Base-by-base conservation (phyloP, 768 basidiomycete genomes). In the Agrocybe pediades region DNA sequence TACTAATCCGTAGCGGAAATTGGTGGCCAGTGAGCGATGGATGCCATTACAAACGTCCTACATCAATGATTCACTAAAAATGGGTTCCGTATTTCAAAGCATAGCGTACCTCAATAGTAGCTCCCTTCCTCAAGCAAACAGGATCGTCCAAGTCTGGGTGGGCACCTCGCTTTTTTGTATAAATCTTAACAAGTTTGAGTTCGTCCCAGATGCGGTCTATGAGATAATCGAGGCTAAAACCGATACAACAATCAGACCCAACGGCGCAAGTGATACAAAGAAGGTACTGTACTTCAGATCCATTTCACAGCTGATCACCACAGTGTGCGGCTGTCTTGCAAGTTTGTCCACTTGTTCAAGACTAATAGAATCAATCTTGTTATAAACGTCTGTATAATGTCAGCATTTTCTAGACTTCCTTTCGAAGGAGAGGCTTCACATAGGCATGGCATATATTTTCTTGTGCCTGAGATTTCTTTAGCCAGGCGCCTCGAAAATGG, bases 241-340 rank as follows among this genome's bases (percentile, higher is more conserved):
- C 13, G n/a, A 36, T 36, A n/a, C 19, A 33, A 46, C 17, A 0
- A 24, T 54, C 6, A 58, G 49, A n/a, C 56, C 45, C 43, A 49
- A 20, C 44, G 41, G 23, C 27, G 13, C n/a, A 17, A 39, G 40
- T 46, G 9, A 15, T 33, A 9, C 41, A 23, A 46, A 41, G 17
- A 45, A 46, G 45, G 43, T 41, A 48, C 41, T 79, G 53, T 61
- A 92, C 90, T 97, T 97, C 45, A 99, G 76, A 65, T 86, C 87
- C 81, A 97, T 81, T 71, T 98, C 95, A 69, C 95, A 98, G 62
- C 92, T 94, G 66, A 98, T 98, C 33, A 98, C 95, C n/a, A 96
- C 82, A 0, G 92, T 87, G 65, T 90, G 80, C 11, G 90, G 87
- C 60, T 90, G 82, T 41, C 88, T 81, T 27, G 93, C 92, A 25